Evolutionary conservation across 768 basidiomycete genomes (phyloP), one percentile per base, ranked within the genome.

Genomic region (Candolleomyces efflorescens): DNA sequence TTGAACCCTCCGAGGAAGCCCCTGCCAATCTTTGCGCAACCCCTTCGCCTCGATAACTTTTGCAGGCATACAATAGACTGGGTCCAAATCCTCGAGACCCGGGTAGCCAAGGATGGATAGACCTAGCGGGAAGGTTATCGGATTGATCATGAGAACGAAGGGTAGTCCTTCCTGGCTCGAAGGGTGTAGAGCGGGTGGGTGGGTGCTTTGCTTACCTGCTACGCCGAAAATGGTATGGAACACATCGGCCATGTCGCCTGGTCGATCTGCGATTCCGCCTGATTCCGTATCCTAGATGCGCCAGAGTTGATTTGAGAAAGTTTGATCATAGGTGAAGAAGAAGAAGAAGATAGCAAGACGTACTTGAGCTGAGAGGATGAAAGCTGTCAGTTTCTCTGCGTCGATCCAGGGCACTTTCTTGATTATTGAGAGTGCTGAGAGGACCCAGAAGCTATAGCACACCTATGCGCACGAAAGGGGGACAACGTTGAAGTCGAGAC

Each of bases 381-480:
- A 99, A 3, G 71, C 65, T 1, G 78, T 77, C 27, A 98, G 76
- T 65, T 89, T 92, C 18, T 87, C 81, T 0, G 84, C 76, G 67
- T 98, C 87, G 65, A 99, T 96, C 93, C 95, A 98, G 0, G 80
- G 71, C 3, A 94, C 69, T 65, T 87, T 91, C 45, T 85, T 81
- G 43, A 99, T 71, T 56, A 98, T 95, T 23, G 93, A 84, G 53
- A 98, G 71, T 0, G 91, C 77, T 1, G 97, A 95, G 4, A 98
- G 80, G 3, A 94, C 92, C 94, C 94, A 99, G 74, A 93, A 94
- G 64, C 91, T 93, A 71, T 99, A 99, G 74, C 97, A 99, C 17
- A 98, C 92, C 94, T 96, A 59, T 6, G 47, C 20, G 13, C 47
- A 9, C 27, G 9, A 27, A 27, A 27, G 27, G 27, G 27, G 27